phyloP scores from a whole-genome alignment of 805 yeast genomes.

The Nakazawaea sp. region DNA sequence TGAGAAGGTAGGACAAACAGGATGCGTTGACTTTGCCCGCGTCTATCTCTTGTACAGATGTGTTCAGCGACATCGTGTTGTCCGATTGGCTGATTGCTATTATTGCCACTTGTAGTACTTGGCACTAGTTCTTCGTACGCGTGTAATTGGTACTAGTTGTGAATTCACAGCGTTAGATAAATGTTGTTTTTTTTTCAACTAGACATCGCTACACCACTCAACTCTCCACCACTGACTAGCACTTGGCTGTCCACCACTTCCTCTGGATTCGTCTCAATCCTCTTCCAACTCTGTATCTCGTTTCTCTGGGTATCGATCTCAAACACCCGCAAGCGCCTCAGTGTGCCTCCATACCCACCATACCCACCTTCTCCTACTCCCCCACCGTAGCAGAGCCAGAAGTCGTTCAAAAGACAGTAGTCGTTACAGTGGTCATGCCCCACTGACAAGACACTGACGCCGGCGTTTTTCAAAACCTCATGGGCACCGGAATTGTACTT shows the following conservation, averaged over 20 bases:
- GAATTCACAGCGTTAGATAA: background rate
- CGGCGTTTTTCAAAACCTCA: slow-evolving; percentile 49
- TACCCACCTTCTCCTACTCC: slow-evolving; percentile 94
- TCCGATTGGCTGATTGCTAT: no score
- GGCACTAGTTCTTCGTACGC: no score
- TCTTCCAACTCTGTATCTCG: slow-evolving; percentile 62
- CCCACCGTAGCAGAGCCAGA: slow-evolving; percentile 95
- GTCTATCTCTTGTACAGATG: background rate
- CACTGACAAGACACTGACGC: slow-evolving; percentile 68
- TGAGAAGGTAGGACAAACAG: slow-evolving; percentile 58
- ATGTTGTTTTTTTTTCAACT: background rate
- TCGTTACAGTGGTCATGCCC: slow-evolving; percentile 98
- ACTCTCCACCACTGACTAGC: slow-evolving; percentile 36
- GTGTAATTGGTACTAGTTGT: no score
- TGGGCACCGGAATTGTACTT: slow-evolving; percentile 61
- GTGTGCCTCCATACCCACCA: slow-evolving; percentile 84
- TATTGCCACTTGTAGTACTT: background rate
- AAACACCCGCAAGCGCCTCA: slow-evolving; percentile 71
- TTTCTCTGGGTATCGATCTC: slow-evolving; percentile 50
- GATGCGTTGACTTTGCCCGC: slow-evolving; percentile 43
- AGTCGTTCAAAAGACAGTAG: slow-evolving; percentile 61
- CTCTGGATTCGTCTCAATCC: slow-evolving; percentile 51
- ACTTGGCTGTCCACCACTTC: slow-evolving; percentile 41
- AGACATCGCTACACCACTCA: background rate
- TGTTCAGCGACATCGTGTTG: no score